Conservation (phyloP, 306 rosid species). For the Quercus wislizeni region DNA sequence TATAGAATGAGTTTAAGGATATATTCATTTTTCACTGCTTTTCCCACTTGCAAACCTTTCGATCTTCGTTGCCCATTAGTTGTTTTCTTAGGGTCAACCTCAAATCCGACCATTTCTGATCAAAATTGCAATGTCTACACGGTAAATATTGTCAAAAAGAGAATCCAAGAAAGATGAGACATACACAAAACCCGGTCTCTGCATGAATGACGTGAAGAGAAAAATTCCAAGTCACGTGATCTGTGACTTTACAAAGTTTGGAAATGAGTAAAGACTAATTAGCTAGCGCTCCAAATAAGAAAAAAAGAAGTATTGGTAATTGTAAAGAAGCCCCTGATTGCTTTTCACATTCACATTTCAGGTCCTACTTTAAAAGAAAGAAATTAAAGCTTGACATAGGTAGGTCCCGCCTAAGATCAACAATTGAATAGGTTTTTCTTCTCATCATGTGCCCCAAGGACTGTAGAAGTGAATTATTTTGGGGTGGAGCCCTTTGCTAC, state of each 20-base stretch:
- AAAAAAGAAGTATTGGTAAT: neutral
- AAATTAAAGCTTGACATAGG: neutral
- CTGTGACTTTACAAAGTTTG: too few species aligned
- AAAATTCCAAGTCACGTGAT: neutral
- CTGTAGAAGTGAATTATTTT: neutral
- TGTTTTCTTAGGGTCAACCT: neutral
- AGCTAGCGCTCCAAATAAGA: neutral
- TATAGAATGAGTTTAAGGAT: neutral
- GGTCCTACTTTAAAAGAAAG: neutral
- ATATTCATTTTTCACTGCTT: neutral
- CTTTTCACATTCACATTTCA: neutral
- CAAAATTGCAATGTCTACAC: neutral
- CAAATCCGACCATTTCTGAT: neutral
- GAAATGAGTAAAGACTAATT: too few species aligned
- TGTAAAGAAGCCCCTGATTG: neutral
- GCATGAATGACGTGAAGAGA: neutral
- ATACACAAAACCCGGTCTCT: neutral
- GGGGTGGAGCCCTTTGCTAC: neutral
- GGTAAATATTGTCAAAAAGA: neutral
- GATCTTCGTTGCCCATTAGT: too few species aligned
- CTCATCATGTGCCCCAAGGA: neutral
- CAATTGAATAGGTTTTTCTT: neutral
- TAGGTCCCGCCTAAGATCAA: neutral
- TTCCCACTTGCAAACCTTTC: neutral
- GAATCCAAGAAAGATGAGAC: neutral